Evolutionary conservation across 164 flowering plant genomes (phyloP).

Genomic region (Amborella trichopoda): DNA sequence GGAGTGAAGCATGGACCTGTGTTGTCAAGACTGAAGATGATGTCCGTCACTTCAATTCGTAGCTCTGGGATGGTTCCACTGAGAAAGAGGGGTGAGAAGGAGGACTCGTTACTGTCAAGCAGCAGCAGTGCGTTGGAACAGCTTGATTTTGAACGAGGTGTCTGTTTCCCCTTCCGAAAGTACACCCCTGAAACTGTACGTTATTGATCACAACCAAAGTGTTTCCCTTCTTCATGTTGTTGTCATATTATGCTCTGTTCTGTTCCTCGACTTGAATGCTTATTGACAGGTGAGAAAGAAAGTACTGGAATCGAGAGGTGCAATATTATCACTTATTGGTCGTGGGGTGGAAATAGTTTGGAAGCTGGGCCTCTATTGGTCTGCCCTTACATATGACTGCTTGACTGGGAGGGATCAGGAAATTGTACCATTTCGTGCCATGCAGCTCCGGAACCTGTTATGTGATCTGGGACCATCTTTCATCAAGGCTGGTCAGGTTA

Average conservation of each 20-base stretch:
- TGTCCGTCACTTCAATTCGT: too few relatives aligned
- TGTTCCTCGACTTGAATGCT: background rate
- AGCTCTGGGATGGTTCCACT: conserved; percentile 4
- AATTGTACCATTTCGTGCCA: conserved; percentile 86
- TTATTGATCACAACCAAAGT: background rate
- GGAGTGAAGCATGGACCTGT: too few relatives aligned
- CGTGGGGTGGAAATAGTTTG: conserved; percentile 94
- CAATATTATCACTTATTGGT: conserved; percentile 50
- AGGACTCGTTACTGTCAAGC: background rate
- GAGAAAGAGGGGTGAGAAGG: conserved; percentile 12
- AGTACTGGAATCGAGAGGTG: conserved; percentile 84
- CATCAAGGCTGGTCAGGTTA: conserved; percentile 97
- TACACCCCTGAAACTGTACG: conserved; percentile 79
- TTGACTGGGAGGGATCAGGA: conserved; percentile 85
- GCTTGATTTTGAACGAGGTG: conserved; percentile 93
- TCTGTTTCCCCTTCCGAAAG: conserved; percentile 90
- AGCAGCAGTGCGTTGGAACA: conserved; percentile 67
- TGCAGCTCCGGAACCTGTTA: conserved; percentile 81
- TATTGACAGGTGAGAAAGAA: conserved; percentile 59
- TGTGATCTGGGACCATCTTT: conserved; percentile 96
- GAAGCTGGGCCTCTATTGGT: conserved; percentile 87
- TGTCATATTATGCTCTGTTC: background rate
- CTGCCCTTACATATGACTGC: conserved; percentile 64
- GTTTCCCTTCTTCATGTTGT: background rate
- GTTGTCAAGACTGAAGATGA: too few relatives aligned